These are phyloP conservation scores for Chaetoceros muelleri DNA, from an alignment of 108 stramenopile genomes.

Conservation along the genomic window DNA sequence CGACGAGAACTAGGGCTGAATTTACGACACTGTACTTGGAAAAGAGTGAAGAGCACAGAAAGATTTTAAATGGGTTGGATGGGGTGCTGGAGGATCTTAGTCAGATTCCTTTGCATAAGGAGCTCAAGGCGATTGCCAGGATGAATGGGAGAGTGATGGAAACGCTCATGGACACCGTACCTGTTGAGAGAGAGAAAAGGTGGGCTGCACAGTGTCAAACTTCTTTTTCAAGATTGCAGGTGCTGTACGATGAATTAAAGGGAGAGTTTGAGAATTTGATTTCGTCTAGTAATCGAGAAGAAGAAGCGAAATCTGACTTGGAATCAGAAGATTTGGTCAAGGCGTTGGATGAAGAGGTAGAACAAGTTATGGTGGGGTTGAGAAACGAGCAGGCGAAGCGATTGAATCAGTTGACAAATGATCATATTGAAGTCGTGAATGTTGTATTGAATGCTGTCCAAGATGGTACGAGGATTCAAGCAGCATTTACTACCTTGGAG, in stretches of 20 bases:
- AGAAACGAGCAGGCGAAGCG: conserved; percentile 49
- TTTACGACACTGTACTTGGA: conserved; percentile 45
- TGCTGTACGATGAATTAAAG: conserved; percentile 49
- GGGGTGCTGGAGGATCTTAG: conserved; percentile 38
- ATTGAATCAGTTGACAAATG: conserved; percentile 39
- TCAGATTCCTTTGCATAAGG: conserved; percentile 44
- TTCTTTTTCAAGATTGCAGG: conserved; percentile 49
- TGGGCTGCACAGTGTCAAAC: conserved; percentile 68
- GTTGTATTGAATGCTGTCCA: conserved; percentile 38
- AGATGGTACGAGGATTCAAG: conserved; percentile 27
- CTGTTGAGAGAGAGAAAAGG: conserved; percentile 63
- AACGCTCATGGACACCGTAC: conserved; percentile 71
- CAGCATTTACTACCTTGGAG: conserved; percentile 56
- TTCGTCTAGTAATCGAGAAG: conserved; percentile 42
- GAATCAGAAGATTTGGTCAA: conserved; percentile 50
- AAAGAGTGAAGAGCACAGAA: conserved; percentile 32
- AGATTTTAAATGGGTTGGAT: conserved; percentile 53
- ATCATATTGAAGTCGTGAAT: conserved; percentile 51
- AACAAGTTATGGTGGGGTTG: conserved; percentile 33
- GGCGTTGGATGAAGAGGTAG: conserved; percentile 37
- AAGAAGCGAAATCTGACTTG: conserved; percentile 47
- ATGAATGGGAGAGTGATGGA: conserved; percentile 70
- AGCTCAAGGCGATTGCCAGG: conserved; percentile 55
- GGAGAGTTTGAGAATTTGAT: conserved; percentile 46
- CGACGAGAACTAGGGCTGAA: conserved; percentile 49